Percentiles rank a stretch among this genome's conserved stretches.
These are phyloP conservation scores for Rehmannia glutinosa DNA, from an alignment of 257 asterid genomes.

Conservation along the genomic window DNA sequence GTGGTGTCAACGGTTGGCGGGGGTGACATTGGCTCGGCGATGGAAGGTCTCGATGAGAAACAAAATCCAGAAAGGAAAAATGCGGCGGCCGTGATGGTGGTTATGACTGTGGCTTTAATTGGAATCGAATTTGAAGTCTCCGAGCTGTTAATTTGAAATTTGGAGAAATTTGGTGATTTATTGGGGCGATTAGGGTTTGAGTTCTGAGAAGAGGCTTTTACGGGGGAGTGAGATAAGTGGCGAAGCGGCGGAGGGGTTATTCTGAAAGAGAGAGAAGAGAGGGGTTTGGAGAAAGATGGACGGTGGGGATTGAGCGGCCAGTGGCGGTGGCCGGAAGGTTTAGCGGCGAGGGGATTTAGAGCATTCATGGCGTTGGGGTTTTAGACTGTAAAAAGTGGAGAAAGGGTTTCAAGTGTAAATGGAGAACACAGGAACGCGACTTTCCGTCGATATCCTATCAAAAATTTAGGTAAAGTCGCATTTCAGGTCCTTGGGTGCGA, in stretches of 20 bases:
- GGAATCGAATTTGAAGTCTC: conserved; percentile 4
- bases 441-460: too few relatives aligned
- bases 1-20: conserved; percentile 22
- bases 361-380: conserved; percentile 29
- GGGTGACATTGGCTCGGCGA: conserved; percentile 17
- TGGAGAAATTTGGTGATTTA: not conserved
- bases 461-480: too few relatives aligned
- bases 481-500: too few relatives aligned
- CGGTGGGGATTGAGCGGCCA: conserved; percentile 14
- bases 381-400: not conserved
- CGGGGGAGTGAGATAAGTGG: conserved; percentile 1
- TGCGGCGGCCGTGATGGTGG: conserved; percentile 35
- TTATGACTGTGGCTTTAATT: conserved; percentile 19
- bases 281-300: conserved; percentile 17
- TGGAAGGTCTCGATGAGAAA: conserved; percentile 8
- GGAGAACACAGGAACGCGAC: too few relatives aligned
- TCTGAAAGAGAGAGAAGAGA: conserved; percentile 19
- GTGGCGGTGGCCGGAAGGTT: conserved; percentile 8
- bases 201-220: conserved; percentile 21
- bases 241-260: conserved; percentile 12
- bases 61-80: conserved; percentile 24
- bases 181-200: not conserved
- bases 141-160: not conserved
- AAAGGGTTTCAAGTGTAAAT: not conserved
- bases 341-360: conserved; percentile 16